A percentile compares a stretch with the other conserved stretches of the same genome.
phyloP scores from a whole-genome alignment of 306 rosid genomes.

The Citrullus colocynthis region DNA sequence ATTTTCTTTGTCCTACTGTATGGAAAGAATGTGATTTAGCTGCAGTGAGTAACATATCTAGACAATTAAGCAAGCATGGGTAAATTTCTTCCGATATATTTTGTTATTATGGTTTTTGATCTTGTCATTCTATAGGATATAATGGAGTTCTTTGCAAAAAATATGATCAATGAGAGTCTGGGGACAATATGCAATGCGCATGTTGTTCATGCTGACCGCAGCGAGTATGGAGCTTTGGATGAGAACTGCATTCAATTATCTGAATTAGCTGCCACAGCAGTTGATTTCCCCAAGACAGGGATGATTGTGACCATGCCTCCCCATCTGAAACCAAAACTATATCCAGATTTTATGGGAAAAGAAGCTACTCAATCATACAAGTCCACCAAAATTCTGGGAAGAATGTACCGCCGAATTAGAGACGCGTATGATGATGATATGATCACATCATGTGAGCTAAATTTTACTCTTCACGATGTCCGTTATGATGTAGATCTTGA shows the following conservation, averaged over 20 bases:
- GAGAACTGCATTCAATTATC: slow-evolving; percentile 53
- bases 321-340: slow-evolving; percentile 51
- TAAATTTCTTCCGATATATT: background rate
- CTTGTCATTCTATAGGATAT: slow-evolving; percentile 49
- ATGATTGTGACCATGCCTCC: slow-evolving; percentile 48
- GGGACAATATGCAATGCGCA: slow-evolving; percentile 84
- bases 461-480: slow-evolving; percentile 17
- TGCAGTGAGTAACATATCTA: background rate
- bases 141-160: slow-evolving; percentile 42
- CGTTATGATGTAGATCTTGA: slow-evolving; percentile 54
- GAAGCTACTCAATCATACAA: slow-evolving; percentile 49
- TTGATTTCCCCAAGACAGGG: slow-evolving; percentile 88
- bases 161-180: slow-evolving; percentile 62
- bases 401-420: slow-evolving; percentile 46
- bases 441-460: slow-evolving; percentile 21
- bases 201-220: slow-evolving; percentile 87
- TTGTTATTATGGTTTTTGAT: background rate
- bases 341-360: slow-evolving; percentile 94
- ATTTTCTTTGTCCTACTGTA: background rate
- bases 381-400: slow-evolving; percentile 66
- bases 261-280: slow-evolving; percentile 75
- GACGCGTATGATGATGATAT: slow-evolving; percentile 46
- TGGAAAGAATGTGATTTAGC: background rate
- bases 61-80: background rate
- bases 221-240: slow-evolving; percentile 60